These are phyloP conservation scores for Orobanche coerulescens DNA, from an alignment of 257 asterid species.

Conservation along the genomic window DNA sequence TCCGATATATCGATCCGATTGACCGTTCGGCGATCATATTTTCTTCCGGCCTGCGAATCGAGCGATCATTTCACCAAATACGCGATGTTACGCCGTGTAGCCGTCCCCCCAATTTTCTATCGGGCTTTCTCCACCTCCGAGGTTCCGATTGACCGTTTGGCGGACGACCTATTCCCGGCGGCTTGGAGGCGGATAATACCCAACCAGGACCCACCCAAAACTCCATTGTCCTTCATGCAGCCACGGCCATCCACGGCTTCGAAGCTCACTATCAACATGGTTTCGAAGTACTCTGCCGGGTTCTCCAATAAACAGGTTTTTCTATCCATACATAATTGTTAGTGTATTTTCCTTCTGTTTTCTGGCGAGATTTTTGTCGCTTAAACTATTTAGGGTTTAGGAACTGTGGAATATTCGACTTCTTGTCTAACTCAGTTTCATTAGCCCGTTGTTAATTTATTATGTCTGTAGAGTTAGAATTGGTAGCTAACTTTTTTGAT, in stretches of 20 bases:
- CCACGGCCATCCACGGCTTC: conserved; percentile 41
- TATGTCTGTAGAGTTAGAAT: not conserved
- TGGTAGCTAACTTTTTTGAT: not conserved
- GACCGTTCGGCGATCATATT: too few species aligned
- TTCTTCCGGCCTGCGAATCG: conserved; percentile 37
- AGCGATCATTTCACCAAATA: conserved; percentile 21
- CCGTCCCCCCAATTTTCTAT: conserved; percentile 22
- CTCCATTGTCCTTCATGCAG: conserved; percentile 45
- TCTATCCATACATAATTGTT: not conserved
- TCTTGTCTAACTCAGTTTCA: not conserved
- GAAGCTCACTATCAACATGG: conserved; percentile 42
- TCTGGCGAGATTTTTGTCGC: too few species aligned
- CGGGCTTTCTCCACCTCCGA: conserved; percentile 28
- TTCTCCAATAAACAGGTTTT: conserved; percentile 41
- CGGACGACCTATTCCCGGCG: conserved; percentile 36
- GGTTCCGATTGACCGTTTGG: conserved; percentile 1
- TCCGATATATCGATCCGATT: too few species aligned
- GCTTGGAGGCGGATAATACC: conserved; percentile 48
- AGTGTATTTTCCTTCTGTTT: not conserved
- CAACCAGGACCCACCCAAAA: conserved; percentile 43
- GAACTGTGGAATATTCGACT: not conserved
- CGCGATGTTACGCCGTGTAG: conserved; percentile 34
- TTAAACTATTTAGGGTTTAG: not conserved
- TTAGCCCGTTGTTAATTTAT: not conserved
- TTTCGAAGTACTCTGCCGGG: conserved; percentile 33